Evolutionary conservation across 495 filamentous ascomycete species (phyloP), one percentile per base, ranked within the genome.

Genomic region (Pyrenula aspistea): DNA sequence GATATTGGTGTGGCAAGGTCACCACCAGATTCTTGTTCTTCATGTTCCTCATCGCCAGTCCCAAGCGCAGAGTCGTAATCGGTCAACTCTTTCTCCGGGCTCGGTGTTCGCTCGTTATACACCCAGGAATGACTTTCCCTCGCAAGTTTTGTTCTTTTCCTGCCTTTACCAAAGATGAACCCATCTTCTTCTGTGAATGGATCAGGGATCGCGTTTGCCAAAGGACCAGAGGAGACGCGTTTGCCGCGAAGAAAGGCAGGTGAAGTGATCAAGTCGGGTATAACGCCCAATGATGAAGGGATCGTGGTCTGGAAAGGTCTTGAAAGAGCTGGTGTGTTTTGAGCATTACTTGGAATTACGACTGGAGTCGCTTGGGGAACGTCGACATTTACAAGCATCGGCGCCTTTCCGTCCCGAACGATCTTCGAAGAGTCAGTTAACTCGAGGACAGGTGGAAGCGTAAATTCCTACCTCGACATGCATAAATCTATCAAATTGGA

Each of bases 81-180:
- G 2, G 42, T 55, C 22, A 70, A 64, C n/a, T 65, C 68, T 53
- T 82, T 84, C 49, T 77, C 73, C 0, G 86, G 84, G 49, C 82
- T 89, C 22, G 79, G 80, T 2, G 83, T 81, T 62, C 81, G 77
- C 59, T 86, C 84, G 24, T 74, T 69, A 62, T 88, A 83, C 56
- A 80, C 81, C 91, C 90, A 95, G 22, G 80, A 73, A 10, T 69
- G 77, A 60, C 82, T 82, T 21, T 76, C 74, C 25, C 82, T 77
- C 49, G 83, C 86, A 63, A 94, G 93, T 54, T 82, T 81, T 3
- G 82, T 78, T 51, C 82, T 79, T 70, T 95, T 95, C 25, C 77
- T 81, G 24, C 84, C 82, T 56, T 77, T 85, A 10, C 79, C 82
- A 19, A 75, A 79, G 22, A 82, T 71, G 57, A 67, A 74, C 0